Evolutionary conservation across 2,329 filamentous ascomycete genomes (phyloP).

Genomic region (Onygenales sp.): DNA sequence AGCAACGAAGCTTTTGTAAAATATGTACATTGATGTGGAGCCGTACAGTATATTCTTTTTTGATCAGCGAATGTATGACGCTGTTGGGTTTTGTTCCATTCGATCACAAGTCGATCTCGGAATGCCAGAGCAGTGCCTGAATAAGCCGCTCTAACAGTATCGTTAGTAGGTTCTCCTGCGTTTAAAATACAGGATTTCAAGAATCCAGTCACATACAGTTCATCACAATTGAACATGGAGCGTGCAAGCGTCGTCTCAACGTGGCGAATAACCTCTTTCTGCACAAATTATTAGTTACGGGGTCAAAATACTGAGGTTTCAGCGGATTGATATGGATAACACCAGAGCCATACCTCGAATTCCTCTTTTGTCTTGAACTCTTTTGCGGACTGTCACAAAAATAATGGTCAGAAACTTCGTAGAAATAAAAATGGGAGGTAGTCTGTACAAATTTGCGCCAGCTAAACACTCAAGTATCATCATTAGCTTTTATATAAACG

Average conservation of each 20-base stretch:
- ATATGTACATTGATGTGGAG: background rate
- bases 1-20: background rate
- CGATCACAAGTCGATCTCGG: constrained; percentile 81
- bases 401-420: constrained; percentile 4
- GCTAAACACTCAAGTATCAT: constrained; percentile 20
- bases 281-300: constrained; percentile 12
- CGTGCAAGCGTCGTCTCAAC: constrained; percentile 94
- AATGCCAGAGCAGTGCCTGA: constrained; percentile 84
- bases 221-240: constrained; percentile 97
- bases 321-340: background rate
- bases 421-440: background rate
- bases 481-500: background rate
- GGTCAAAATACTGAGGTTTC: background rate
- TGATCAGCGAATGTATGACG: constrained; percentile 80
- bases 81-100: constrained; percentile 98
- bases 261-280: constrained; percentile 81
- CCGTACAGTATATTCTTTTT: constrained; percentile 82
- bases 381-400: constrained; percentile 43
- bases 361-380: constrained; percentile 72
- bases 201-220: constrained; percentile 41
- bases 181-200: background rate
- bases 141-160: constrained; percentile 60
- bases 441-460: constrained; percentile 51
- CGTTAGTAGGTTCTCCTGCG: background rate
- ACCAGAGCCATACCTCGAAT: constrained; percentile 47